phyloP scores from a whole-genome alignment of 2,329 filamentous ascomycete species.

The Aspergillus aculeatus region DNA sequence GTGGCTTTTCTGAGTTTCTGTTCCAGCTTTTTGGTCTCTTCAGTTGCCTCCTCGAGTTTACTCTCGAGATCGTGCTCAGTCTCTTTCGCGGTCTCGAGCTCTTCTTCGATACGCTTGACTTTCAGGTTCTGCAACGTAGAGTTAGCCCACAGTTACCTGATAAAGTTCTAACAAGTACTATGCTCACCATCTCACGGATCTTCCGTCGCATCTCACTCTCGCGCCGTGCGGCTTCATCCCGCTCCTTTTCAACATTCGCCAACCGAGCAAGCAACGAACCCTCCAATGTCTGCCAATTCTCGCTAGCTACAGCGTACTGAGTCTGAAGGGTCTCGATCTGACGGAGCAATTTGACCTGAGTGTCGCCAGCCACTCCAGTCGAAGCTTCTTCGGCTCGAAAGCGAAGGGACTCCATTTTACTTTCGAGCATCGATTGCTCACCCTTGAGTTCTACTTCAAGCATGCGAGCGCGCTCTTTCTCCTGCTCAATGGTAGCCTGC shows the following conservation, averaged over 20 bases:
- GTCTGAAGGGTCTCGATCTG: slow-evolving; percentile 95
- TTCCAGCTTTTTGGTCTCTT: slow-evolving; percentile 54
- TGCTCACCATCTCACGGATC: slow-evolving; percentile 75
- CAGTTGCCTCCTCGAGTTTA: slow-evolving; percentile 62
- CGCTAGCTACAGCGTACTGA: slow-evolving; percentile 88
- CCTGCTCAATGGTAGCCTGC: slow-evolving; percentile 69
- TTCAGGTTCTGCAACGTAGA: slow-evolving; percentile 57
- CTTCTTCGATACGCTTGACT: slow-evolving; percentile 71
- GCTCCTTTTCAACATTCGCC: slow-evolving; percentile 79
- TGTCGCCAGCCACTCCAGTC: slow-evolving; percentile 75
- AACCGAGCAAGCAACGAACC: slow-evolving; percentile 76
- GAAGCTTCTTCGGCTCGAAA: slow-evolving; percentile 84
- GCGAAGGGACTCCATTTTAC: slow-evolving; percentile 84
- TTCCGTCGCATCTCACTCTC: slow-evolving; percentile 89
- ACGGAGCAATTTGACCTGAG: slow-evolving; percentile 82
- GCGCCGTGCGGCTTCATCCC: slow-evolving; percentile 77
- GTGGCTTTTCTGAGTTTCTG: slow-evolving; percentile 52
- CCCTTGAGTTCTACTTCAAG: slow-evolving; percentile 74
- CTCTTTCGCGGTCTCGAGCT: slow-evolving; percentile 66
- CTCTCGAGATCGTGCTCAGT: slow-evolving; percentile 47
- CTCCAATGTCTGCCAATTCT: slow-evolving; percentile 98
- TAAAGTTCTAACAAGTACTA: not conserved
- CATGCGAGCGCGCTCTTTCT: slow-evolving; percentile 66
- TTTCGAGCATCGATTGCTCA: slow-evolving; percentile 76
- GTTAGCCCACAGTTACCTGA: slow-evolving; percentile 5